phyloP scores from a whole-genome alignment of 768 basidiomycete species.

The Crepidotus variabilis region DNA sequence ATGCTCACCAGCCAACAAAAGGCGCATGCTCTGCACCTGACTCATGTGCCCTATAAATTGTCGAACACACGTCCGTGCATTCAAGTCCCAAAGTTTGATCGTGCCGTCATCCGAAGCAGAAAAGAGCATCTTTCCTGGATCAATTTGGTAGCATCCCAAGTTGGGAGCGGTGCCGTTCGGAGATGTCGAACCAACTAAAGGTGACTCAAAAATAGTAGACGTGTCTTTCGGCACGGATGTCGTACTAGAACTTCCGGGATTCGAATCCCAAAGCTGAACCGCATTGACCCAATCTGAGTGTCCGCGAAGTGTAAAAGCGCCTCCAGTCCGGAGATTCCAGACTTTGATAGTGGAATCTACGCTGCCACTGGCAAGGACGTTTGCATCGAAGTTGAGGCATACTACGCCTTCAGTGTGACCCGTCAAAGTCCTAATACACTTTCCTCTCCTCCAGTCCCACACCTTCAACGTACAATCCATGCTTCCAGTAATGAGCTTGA shows the following conservation, averaged over 20 bases:
- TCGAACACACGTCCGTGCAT: constrained; percentile 71
- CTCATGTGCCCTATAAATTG: constrained; percentile 89
- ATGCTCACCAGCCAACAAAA: constrained; percentile 66
- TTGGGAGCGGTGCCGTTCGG: background rate
- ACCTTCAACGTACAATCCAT: constrained; percentile 96
- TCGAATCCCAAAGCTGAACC: constrained; percentile 88
- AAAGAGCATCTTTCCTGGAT: constrained; percentile 92
- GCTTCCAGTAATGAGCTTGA: constrained; percentile 90
- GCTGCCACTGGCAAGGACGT: constrained; percentile 88
- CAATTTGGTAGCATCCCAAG: constrained; percentile 37
- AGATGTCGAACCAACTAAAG: constrained; percentile 1
- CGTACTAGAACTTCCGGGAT: constrained; percentile 24
- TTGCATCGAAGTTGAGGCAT: constrained; percentile 86
- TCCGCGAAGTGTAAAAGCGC: constrained; percentile 89
- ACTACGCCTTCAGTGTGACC: constrained; percentile 93
- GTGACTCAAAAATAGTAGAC: constrained; percentile 31
- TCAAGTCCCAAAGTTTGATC: constrained; percentile 93
- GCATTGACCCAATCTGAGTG: constrained; percentile 97
- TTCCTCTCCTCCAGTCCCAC: constrained; percentile 93
- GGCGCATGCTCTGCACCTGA: constrained; percentile 88
- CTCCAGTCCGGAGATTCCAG: constrained; percentile 90
- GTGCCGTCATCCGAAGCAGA: constrained; percentile 94
- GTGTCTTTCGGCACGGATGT: constrained; percentile 13
- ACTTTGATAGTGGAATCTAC: constrained; percentile 94
- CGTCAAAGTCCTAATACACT: constrained; percentile 81